Percentiles rank a stretch among this genome's conserved stretches.
These are phyloP conservation scores for Exophiala sp. DNA, from an alignment of 2,329 filamentous ascomycete species.

Conservation along the genomic window DNA sequence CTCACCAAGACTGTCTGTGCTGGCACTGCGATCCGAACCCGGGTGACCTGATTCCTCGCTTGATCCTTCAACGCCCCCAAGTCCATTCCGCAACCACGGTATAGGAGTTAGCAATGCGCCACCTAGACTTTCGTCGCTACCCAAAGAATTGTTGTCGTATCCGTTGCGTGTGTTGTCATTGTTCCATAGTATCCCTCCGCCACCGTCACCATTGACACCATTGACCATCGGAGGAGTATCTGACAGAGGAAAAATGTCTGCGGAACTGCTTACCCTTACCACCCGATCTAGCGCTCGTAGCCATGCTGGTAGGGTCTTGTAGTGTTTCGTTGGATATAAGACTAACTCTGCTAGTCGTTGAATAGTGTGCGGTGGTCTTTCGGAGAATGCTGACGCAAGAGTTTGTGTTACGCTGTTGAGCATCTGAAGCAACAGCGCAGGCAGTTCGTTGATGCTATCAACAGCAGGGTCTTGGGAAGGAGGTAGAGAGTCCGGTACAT, in stretches of 20 bases:
- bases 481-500: slow-evolving; percentile 42
- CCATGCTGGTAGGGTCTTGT: slow-evolving; percentile 77
- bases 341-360: slow-evolving; percentile 89
- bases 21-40: slow-evolving; percentile 13
- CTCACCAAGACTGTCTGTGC: slow-evolving; percentile 17
- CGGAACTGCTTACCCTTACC: slow-evolving; percentile 80
- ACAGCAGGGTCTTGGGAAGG: slow-evolving; percentile 44
- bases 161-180: slow-evolving; percentile 28
- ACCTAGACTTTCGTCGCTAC: slow-evolving; percentile 83
- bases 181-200: slow-evolving; percentile 36
- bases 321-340: slow-evolving; percentile 71
- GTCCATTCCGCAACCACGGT: slow-evolving; percentile 67
- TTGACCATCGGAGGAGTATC: slow-evolving; percentile 51
- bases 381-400: slow-evolving; percentile 64
- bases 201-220: slow-evolving; percentile 58
- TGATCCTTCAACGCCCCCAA: slow-evolving; percentile 30
- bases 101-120: slow-evolving; percentile 92
- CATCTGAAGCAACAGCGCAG: slow-evolving; percentile 61
- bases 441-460: slow-evolving; percentile 46
- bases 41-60: slow-evolving; percentile 17
- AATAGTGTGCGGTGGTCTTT: slow-evolving; percentile 82
- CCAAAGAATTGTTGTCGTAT: slow-evolving; percentile 46
- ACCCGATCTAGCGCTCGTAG: slow-evolving; percentile 88
- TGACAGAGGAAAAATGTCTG: slow-evolving; percentile 78
- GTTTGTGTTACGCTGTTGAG: slow-evolving; percentile 58